Evolutionary conservation across 2,329 filamentous ascomycete genomes (phyloP).

Genomic region (Cercospora sojina): DNA sequence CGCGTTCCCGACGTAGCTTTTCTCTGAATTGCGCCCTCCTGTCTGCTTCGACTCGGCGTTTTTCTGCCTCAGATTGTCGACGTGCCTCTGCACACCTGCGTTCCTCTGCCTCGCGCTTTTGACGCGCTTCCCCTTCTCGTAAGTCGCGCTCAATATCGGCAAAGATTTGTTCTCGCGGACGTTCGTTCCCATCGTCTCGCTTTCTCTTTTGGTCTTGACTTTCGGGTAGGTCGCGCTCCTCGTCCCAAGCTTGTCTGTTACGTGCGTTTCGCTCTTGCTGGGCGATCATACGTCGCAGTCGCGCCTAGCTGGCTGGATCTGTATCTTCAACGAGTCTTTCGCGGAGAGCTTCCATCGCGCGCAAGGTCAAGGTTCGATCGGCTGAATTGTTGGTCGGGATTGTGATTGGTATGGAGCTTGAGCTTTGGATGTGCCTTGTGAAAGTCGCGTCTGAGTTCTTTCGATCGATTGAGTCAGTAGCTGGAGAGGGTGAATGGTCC

Average conservation of each 20-base stretch:
- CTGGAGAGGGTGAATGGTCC: neutral
- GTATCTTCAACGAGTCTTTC: neutral
- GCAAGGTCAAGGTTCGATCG: neutral
- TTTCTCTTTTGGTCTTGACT: neutral
- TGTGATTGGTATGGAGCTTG: neutral
- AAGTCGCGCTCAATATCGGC: neutral
- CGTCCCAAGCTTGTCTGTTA: neutral
- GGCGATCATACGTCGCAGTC: neutral
- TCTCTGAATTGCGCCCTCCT: neutral
- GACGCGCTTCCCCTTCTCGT: neutral
- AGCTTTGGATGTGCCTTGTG: neutral
- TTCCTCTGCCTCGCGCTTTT: neutral
- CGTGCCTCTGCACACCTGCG: neutral
- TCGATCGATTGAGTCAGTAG: neutral
- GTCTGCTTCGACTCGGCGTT: neutral
- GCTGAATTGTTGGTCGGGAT: neutral
- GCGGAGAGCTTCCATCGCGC: neutral
- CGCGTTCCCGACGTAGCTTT: neutral
- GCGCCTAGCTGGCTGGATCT: neutral
- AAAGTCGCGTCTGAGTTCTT: neutral
- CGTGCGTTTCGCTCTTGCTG: neutral
- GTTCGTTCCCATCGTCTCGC: neutral
- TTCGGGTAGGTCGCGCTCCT: neutral
- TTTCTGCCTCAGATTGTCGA: neutral
- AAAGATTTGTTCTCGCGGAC: neutral